Evolutionary conservation across 495 filamentous ascomycete genomes (phyloP).

Genomic region (Penicillium ucsense): DNA sequence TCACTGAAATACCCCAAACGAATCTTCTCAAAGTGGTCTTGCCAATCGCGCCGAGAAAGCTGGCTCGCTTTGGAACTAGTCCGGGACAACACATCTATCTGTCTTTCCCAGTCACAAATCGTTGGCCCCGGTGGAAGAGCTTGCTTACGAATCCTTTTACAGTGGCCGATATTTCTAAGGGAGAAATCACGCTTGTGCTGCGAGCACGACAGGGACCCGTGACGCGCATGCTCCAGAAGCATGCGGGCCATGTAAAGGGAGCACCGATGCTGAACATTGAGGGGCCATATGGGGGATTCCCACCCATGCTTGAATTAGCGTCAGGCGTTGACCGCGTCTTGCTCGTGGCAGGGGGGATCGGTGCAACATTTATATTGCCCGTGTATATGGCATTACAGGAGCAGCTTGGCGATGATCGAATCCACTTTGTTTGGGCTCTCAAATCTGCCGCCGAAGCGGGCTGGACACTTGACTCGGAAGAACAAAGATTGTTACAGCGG

Average conservation of each 20-base stretch:
- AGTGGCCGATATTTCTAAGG: not conserved
- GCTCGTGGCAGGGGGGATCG: constrained; percentile 4
- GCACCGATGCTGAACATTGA: not conserved
- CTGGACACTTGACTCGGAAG: not conserved
- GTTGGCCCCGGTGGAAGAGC: not conserved
- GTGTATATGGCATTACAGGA: constrained; percentile 1
- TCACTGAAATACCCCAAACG: not conserved
- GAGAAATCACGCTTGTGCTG: not conserved
- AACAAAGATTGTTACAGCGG: not conserved
- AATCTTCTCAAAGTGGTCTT: not conserved
- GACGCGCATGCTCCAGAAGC: not conserved
- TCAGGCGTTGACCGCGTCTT: not conserved
- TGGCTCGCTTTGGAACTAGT: not conserved
- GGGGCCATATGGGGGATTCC: not conserved
- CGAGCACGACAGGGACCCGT: constrained; percentile 1
- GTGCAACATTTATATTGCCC: constrained; percentile 2
- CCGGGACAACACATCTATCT: constrained; percentile 1
- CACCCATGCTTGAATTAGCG: not conserved
- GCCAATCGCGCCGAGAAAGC: not conserved
- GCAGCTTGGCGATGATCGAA: not conserved
- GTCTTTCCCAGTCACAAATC: not conserved
- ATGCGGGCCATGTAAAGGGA: not conserved
- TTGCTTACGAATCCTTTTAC: constrained; percentile 5
- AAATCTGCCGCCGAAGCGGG: not conserved
- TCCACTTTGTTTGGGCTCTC: not conserved